These are phyloP conservation scores for Aspergillus uvarum DNA, from an alignment of 2,329 filamentous ascomycete species.

Conservation along the genomic window DNA sequence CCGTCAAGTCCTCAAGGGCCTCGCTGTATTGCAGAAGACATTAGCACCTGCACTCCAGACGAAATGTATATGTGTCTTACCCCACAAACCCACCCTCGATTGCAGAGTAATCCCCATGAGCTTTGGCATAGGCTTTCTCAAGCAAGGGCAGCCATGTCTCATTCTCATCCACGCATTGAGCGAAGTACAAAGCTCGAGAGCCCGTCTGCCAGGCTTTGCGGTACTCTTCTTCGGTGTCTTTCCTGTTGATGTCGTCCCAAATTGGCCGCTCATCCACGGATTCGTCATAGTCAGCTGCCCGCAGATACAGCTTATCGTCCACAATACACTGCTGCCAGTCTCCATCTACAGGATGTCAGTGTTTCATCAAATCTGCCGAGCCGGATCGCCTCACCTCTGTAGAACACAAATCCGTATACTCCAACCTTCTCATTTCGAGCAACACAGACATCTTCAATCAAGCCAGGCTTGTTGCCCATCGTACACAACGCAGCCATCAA, in stretches of 20 bases:
- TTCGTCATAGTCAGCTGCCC: slow-evolving; percentile 78
- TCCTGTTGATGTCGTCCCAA: slow-evolving; percentile 72
- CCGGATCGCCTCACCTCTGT: slow-evolving; percentile 54
- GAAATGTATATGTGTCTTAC: slow-evolving; percentile 27
- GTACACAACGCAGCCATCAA: slow-evolving; percentile 78
- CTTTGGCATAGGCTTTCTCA: slow-evolving; percentile 52
- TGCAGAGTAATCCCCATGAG: slow-evolving; percentile 74
- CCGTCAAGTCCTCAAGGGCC: slow-evolving; percentile 59
- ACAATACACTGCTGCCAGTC: slow-evolving; percentile 92
- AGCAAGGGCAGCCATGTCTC: slow-evolving; percentile 20
- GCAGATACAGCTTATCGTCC: slow-evolving; percentile 85
- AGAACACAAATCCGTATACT: slow-evolving; percentile 83
- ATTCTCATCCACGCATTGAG: slow-evolving; percentile 18
- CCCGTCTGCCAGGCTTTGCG: slow-evolving; percentile 71
- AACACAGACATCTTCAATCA: slow-evolving; percentile 74
- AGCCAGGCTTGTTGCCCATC: slow-evolving; percentile 67
- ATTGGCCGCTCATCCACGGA: slow-evolving; percentile 71
- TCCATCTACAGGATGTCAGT: slow-evolving; percentile 57
- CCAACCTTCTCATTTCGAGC: slow-evolving; percentile 70
- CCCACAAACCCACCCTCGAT: slow-evolving; percentile 74
- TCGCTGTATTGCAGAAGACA: slow-evolving; percentile 39
- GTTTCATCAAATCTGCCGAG: neutral
- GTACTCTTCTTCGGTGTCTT: slow-evolving; percentile 70
- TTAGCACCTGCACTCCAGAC: neutral
- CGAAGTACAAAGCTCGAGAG: slow-evolving; percentile 61